Evolutionary conservation across 768 basidiomycete genomes (phyloP), one percentile per base, ranked within the genome.

Genomic region (Boletus sp.): DNA sequence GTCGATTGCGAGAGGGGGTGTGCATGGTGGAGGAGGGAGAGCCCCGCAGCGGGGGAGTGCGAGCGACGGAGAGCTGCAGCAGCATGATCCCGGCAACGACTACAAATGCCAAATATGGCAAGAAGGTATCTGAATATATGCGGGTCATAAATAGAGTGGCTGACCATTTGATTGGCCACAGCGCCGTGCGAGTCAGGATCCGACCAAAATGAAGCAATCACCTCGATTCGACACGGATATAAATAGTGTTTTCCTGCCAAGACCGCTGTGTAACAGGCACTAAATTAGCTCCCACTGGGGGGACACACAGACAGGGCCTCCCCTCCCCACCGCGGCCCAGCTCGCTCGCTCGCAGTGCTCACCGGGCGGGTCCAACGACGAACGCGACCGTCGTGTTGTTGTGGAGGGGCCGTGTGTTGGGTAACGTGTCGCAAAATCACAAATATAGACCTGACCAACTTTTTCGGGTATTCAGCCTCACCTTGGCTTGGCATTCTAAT

Each of bases 401-500:
- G 19, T 25, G 34, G 23, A 42, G 30, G 34, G 14, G 2, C 42
- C 49, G 41, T 51, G 45, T 19, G 51, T 34, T 39, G 5, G n/a
- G n/a, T 38, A 33, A 44, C 46, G 48, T 64, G 40, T 45, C 56
- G 32, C 47, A 47, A 40, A 52, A 25, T 51, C 48, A 9, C 51
- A 70, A 65, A 65, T 58, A 44, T 65, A 60, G 66, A 51, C 21
- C 37, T 34, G 53, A 53, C 44, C 49, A 47, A 56, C 53, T 47
- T 43, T 47, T 59, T 72, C 70, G 68, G 68, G 55, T 63, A 59
- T 56, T 69, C 63, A 67, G 70, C 70, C 70, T 73, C 70, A 61
- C 67, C 53, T 72, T 69, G 67, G 72, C 74, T 75, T 75, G 74
- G 74, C 74, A 62, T 71, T 70, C 75, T 76, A 76, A 72, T 66